Conservation (phyloP, 176 grass and related monocot genomes). For the Aegilops umbellulata region DNA sequence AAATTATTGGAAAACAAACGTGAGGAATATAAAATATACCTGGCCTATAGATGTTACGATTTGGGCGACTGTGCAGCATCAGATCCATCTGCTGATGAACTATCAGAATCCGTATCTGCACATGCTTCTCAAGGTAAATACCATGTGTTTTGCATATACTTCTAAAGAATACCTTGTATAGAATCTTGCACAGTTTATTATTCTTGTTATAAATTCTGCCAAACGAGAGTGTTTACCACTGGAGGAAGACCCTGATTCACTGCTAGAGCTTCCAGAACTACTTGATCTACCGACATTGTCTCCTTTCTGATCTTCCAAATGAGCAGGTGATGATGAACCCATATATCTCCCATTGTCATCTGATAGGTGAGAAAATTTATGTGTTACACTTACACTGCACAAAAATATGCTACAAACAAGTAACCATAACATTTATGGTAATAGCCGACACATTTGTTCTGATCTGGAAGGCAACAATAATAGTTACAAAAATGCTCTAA, state of each 20-base stretch:
- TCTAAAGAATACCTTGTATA: not conserved
- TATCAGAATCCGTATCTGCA: constrained; percentile 79
- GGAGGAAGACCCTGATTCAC: constrained; percentile 70
- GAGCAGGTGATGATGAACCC: constrained; percentile 49
- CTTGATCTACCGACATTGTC: constrained; percentile 56
- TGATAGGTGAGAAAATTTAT: constrained; percentile 29
- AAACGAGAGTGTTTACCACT: constrained; percentile 51
- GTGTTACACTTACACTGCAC: constrained; percentile 23
- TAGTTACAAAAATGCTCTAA: not conserved
- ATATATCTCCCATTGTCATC: constrained; percentile 59
- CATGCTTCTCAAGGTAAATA: constrained; percentile 37
- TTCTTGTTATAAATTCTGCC: not conserved
- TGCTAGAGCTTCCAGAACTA: constrained; percentile 78
- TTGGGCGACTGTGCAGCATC: constrained; percentile 64
- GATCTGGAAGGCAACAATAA: not conserved
- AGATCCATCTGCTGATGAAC: constrained; percentile 77
- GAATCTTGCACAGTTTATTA: not conserved
- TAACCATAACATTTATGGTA: not conserved
- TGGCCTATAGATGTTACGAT: constrained; percentile 54
- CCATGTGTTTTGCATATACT: constrained; percentile 2
- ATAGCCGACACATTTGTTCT: not conserved
- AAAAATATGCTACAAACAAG: constrained; percentile 8
- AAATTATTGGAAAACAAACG: constrained; percentile 4
- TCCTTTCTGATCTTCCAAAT: constrained; percentile 53
- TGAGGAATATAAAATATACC: constrained; percentile 33